Conservation (phyloP, 495 filamentous ascomycete species). For the Neurospora africana region DNA sequence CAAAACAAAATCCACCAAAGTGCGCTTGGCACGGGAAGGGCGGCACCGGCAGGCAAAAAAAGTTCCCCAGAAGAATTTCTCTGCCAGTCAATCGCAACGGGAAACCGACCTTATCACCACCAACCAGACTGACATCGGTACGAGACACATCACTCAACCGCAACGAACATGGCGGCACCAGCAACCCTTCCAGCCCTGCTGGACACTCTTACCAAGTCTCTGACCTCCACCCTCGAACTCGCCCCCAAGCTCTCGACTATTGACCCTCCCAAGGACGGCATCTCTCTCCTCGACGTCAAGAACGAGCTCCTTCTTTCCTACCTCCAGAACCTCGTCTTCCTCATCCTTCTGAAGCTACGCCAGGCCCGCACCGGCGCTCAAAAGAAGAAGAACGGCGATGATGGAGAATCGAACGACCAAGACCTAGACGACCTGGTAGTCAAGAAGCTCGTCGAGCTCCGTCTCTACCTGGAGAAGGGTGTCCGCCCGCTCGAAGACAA, state of each 20-base stretch:
- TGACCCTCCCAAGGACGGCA: conserved; percentile 64
- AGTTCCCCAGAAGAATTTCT: background rate
- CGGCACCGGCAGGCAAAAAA: background rate
- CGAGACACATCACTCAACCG: background rate
- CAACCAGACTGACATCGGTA: background rate
- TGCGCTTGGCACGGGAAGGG: background rate
- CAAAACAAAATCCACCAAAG: background rate
- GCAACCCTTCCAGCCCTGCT: conserved; percentile 47
- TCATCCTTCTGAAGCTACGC: conserved; percentile 73
- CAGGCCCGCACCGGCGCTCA: conserved; percentile 34
- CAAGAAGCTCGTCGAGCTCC: conserved; percentile 72
- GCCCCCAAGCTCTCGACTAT: conserved; percentile 48
- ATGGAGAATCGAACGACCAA: conserved; percentile 4
- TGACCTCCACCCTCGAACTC: conserved; percentile 49
- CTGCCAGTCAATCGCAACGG: background rate
- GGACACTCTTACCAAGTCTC: conserved; percentile 50
- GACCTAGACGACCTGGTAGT: conserved; percentile 45
- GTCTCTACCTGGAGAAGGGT: conserved; percentile 83
- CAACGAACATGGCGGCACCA: conserved; percentile 34
- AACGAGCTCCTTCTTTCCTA: conserved; percentile 94
- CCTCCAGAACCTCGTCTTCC: conserved; percentile 84
- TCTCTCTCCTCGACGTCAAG: conserved; percentile 89
- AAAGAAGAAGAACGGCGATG: conserved; percentile 14
- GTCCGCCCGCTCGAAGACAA: conserved; percentile 79
- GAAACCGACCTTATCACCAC: background rate